phyloP scores from a whole-genome alignment of 306 rosid genomes.

The Glycine latifolia region DNA sequence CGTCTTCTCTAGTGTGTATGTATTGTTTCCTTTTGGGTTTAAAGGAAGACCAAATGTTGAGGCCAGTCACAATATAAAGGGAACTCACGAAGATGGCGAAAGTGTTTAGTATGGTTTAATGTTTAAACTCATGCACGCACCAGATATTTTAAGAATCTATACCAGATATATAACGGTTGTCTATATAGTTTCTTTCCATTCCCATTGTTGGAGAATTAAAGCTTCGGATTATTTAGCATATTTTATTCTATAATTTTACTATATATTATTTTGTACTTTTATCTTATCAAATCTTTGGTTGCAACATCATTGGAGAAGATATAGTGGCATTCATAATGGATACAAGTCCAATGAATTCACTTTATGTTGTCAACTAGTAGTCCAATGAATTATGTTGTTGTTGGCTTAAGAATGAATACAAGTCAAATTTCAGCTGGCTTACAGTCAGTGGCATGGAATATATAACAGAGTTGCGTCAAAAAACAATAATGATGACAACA shows the following conservation, averaged over 20 bases:
- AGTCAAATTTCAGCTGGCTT: conserved; percentile 18
- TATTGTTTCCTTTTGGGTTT: background rate
- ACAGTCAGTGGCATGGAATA: background rate
- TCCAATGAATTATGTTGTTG: background rate
- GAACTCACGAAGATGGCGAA: background rate
- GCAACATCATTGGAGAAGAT: background rate
- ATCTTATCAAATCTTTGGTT: background rate
- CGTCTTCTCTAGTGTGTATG: background rate
- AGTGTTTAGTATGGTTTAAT: background rate
- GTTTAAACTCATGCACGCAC: background rate
- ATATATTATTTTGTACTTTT: background rate
- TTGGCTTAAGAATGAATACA: background rate
- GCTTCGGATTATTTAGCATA: background rate
- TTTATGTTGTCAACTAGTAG: conserved; percentile 26
- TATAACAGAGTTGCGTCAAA: background rate
- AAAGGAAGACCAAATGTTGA: background rate
- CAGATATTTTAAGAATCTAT: background rate
- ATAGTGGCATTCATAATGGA: background rate
- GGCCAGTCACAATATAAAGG: background rate
- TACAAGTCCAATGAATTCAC: background rate
- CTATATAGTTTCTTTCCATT: background rate
- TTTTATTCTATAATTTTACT: background rate
- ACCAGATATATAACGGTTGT: too few species aligned
- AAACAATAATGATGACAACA: background rate
- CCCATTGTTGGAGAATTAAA: background rate